A percentile compares a stretch with the other conserved stretches of the same genome.
Conservation (phyloP, 1,284 basidiomycete species). For the Tilletia walkeri region DNA sequence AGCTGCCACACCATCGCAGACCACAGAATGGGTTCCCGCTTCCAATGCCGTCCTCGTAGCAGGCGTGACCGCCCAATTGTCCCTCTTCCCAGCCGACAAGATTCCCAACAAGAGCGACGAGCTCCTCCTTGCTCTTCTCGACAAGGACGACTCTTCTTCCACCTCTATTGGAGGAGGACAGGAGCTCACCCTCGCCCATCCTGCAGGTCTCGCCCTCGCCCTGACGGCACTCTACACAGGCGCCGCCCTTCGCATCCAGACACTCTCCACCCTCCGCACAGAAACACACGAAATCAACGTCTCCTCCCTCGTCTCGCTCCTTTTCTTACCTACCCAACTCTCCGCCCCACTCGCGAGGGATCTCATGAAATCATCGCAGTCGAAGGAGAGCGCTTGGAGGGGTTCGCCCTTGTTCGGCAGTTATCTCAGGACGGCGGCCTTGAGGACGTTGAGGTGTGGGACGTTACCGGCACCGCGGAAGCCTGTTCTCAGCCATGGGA, state of each 20-base stretch:
- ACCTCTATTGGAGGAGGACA: not conserved
- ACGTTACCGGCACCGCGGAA: not conserved
- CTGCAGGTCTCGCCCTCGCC: conserved; percentile 38
- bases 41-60: conserved; percentile 36
- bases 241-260: conserved; percentile 28
- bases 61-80: conserved; percentile 43
- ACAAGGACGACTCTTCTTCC: not conserved
- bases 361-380: conserved; percentile 20
- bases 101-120: conserved; percentile 36
- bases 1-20: not conserved
- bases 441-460: conserved; percentile 4
- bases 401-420: conserved; percentile 33
- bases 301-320: conserved; percentile 22
- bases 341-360: conserved; percentile 25
- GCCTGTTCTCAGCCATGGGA: not conserved
- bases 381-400: conserved; percentile 21
- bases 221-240: conserved; percentile 49
- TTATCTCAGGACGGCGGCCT: conserved; percentile 26
- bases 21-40: conserved; percentile 34
- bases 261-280: conserved; percentile 44
- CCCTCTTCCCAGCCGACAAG: conserved; percentile 45
- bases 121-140: conserved; percentile 34
- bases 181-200: conserved; percentile 18
- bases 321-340: conserved; percentile 28
- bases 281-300: conserved; percentile 28